Evolutionary conservation across 2,329 filamentous ascomycete genomes (phyloP).

Genomic region (Penicillium sp.): DNA sequence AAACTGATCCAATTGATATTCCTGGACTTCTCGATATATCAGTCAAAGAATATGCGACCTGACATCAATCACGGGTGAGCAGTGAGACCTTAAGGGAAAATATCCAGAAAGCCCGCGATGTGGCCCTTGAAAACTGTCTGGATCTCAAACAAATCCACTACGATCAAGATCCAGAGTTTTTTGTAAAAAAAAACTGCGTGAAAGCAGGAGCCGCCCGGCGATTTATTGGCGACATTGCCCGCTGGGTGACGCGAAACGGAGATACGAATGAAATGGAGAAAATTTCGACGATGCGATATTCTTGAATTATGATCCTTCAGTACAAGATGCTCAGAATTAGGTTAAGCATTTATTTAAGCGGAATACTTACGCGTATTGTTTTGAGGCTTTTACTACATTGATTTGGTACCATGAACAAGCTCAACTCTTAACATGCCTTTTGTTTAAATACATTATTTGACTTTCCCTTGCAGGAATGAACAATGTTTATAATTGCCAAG

Average conservation of each 20-base stretch:
- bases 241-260: slow-evolving; percentile 3
- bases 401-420: too few relatives aligned
- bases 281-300: too few relatives aligned
- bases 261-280: too few relatives aligned
- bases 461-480: too few relatives aligned
- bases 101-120: slow-evolving; percentile 12
- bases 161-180: slow-evolving; percentile 10
- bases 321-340: too few relatives aligned
- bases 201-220: slow-evolving; percentile 6
- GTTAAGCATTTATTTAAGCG: too few relatives aligned
- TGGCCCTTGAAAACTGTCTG: slow-evolving; percentile 4
- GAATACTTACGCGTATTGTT: too few relatives aligned
- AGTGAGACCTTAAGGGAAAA: slow-evolving; percentile 18
- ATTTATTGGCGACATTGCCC: slow-evolving; percentile 5
- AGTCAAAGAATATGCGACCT: slow-evolving; percentile 18
- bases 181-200: slow-evolving; percentile 8
- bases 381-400: too few relatives aligned
- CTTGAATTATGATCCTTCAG: too few relatives aligned
- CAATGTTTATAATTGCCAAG: too few relatives aligned
- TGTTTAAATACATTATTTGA: too few relatives aligned
- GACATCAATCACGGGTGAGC: slow-evolving; percentile 14
- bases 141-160: slow-evolving; percentile 12
- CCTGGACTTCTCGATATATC: slow-evolving; percentile 14
- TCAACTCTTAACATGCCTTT: too few relatives aligned
- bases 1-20: slow-evolving; percentile 4